Base-by-base conservation (phyloP, 441 rosid species). In the Brassica hybrid region DNA sequence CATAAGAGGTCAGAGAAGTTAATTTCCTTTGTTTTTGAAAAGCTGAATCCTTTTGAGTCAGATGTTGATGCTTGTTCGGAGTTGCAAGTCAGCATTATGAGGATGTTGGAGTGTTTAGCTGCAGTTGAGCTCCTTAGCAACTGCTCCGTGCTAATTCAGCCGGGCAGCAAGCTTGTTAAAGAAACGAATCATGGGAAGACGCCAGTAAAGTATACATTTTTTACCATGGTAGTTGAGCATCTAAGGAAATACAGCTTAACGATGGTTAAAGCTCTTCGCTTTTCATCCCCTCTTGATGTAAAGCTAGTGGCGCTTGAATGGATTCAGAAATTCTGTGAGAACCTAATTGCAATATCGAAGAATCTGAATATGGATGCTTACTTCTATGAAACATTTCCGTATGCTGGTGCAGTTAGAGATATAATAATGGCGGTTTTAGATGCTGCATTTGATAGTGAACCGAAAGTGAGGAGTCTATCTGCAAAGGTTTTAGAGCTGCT, bases 361-460 rank as follows among this genome's bases (percentile, higher is more conserved):
- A 80, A 83, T 75, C 79, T 78, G 82, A 72, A 83, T 69, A 69
- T 75, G 19, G 83, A 80, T 30, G 30, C 84, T 70, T 67, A 67
- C 81, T 78, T 84, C 36, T 83, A 76, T 82, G 90, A 87, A 84
- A 78, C 90, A 82, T 88, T 80, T 84, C 84, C 85, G 70, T 78
- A 78, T 77, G 73, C 83, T 71, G 83, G 84, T 79, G 73, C 76
- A 76, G 73, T 78, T 69, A 83, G 88, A 76, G 88, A 83, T 83
- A 58, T 93, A 70, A 64, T 90, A 78, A 81, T 85, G 69, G 84
- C 90, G 62, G 83, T 94, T 74, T 86, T 96, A 82, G 91, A 89
- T 83, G 90, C 90, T 83, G 91, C 97, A 82, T 91, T 87, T 79
- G 97, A 96, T 79, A 85, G 83, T 87, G 98, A 96, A 83, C 88